Base-by-base conservation (phyloP, 2,329 filamentous ascomycete species). In the Pseudogymnoascus sp. region DNA sequence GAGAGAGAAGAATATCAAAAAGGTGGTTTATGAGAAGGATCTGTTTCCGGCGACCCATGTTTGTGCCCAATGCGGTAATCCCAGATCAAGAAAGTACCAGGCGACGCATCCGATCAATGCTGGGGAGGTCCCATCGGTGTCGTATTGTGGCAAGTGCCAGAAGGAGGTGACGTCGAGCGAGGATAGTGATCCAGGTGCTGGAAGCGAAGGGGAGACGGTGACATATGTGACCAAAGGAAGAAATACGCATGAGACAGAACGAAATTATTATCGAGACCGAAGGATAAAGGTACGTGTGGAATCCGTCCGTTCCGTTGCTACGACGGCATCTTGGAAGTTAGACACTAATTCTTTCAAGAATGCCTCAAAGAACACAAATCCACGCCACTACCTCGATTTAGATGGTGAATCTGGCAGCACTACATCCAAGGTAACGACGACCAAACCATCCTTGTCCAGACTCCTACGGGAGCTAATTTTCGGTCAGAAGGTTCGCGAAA, bases 21-120 rank as follows among this genome's bases (percentile, higher is more conserved):
- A 23, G 10, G 59, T 61, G 19, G 33, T 38, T 26, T 38, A 38
- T 31, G 38, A 42, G 3, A 61, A 61, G 38, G 59, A 40, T 38
- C 4, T 42, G 21, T 38, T 28, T 11, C 21, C 59, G 2, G 35
- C 19, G 15, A 38, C n/a, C 35, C 59, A 61, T 61, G n/a, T 61
- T 40, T 61, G 59, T 11, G 59, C 33, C 38, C 59, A 61, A 13
- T 61, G 59, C 26, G 59, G 59, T 11, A 38, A 61, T 26, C 35
- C 59, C 13, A 61, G 59, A 40, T 38, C 35, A 26, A 40, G 38
- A 23, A 61, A 42, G 11, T 61, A 61, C 23, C 59, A 61, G 35
- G 59, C 59, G 33, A 61, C 9, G 26, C 31, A 61, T 61, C 59
- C 59, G 59, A 61, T 61, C 26, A 61, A 61, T 26, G 38, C 33